Evolutionary conservation across 2,329 filamentous ascomycete genomes (phyloP).

Genomic region (Pseudogymnoascus sp.): DNA sequence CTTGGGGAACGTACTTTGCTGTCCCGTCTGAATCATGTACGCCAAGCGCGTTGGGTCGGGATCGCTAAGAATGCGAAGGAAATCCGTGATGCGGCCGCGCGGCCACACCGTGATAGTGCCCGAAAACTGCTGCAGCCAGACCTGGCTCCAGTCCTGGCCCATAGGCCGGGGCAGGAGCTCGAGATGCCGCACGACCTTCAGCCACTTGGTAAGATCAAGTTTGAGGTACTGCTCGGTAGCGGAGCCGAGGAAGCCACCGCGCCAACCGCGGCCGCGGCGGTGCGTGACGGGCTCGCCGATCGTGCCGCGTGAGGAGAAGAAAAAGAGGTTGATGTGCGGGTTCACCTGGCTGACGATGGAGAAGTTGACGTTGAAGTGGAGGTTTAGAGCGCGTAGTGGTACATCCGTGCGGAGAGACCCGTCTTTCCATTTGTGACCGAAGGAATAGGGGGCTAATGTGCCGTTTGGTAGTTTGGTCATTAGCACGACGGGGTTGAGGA

Average conservation of each 20-base stretch:
- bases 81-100: slow-evolving; percentile 69
- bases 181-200: slow-evolving; percentile 86
- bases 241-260: slow-evolving; percentile 87
- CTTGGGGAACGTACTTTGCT: slow-evolving; percentile 84
- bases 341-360: slow-evolving; percentile 86
- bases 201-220: slow-evolving; percentile 94
- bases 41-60: slow-evolving; percentile 68
- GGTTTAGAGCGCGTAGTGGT: slow-evolving; percentile 84
- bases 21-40: slow-evolving; percentile 83
- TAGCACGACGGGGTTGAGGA: slow-evolving; percentile 88
- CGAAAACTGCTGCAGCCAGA: slow-evolving; percentile 92
- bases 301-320: slow-evolving; percentile 88
- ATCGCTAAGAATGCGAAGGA: slow-evolving; percentile 78
- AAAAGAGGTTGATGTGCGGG: slow-evolving; percentile 96
- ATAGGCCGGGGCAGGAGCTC: slow-evolving; percentile 84
- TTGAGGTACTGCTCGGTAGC: slow-evolving; percentile 93
- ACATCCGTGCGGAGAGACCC: slow-evolving; percentile 92
- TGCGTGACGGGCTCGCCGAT: slow-evolving; percentile 93
- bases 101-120: slow-evolving; percentile 97
- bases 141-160: slow-evolving; percentile 92
- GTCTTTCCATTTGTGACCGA: slow-evolving; percentile 99
- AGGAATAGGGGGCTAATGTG: slow-evolving; percentile 78
- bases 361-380: slow-evolving; percentile 98
- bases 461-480: slow-evolving; percentile 81
- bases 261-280: slow-evolving; percentile 86